Evolutionary conservation across 192 early-diverging fungal genomes (phyloP), one percentile per base, ranked within the genome.

Genomic region (Helicostylum pulchrum): DNA sequence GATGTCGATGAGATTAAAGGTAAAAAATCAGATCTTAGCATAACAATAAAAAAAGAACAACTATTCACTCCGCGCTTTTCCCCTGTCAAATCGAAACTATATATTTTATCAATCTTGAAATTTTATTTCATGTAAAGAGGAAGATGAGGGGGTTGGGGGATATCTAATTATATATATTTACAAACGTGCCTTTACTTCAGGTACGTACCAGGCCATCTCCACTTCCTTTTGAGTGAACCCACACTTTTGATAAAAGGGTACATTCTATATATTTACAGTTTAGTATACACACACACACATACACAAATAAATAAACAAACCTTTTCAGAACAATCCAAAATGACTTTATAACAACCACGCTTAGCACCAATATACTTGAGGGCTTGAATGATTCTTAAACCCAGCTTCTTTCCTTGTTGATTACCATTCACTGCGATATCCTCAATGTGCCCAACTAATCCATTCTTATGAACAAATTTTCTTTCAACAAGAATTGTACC

Each of bases 201-300:
- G 69, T 51, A 83, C 78, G 44, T 85, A 85, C 84, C 82, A 86
- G 11, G 75, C 83, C 84, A 86, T 86, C 61, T 86, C 83, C 39
- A 76, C 71, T 56, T 84, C 91, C 80, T 91, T 94, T 49, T 86
- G 85, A 15, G 68, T 76, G 61, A 92, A 94, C 1, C 91, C 92
- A 67, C 91, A 94, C 75, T 94, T 94, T 65, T 86, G 78, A 65
- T 94, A 94, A 62, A 94, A 94, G 19, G 91, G 88, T 43, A 94
- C 81, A 69, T 94, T 94, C 81, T 42, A 20, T 21, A 53, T n/a
- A 65, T 48, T 11, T 17, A 6, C 34, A n/a, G n/a, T 19, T 17
- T 57, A 57, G 9, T 17, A 20, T n/a, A n/a, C 7, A 34, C 7
- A 7, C 14, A 17, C n/a, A n/a, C n/a, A n/a, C n/a, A n/a, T n/a